Conservation (phyloP, 2,329 filamentous ascomycete genomes). For the Cladosporium sp. region DNA sequence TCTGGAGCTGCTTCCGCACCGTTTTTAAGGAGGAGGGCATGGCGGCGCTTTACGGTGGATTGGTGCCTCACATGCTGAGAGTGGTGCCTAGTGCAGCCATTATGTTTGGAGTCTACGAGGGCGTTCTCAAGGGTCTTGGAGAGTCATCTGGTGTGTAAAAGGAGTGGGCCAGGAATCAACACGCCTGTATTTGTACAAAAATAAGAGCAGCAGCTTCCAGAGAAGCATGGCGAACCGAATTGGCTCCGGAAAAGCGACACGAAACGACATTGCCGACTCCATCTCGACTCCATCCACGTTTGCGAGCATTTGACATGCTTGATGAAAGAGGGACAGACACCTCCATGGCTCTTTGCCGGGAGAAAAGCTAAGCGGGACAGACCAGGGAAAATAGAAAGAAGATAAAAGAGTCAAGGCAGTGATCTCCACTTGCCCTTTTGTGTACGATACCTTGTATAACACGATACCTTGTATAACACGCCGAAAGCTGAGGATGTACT, state of each 20-base stretch:
- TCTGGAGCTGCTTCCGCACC: conserved; percentile 82
- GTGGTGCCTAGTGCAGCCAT: conserved; percentile 91
- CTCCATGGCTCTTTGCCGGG: no score
- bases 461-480: neutral
- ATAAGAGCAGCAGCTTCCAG: neutral
- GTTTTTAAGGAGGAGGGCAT: conserved; percentile 88
- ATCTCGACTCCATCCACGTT: no score
- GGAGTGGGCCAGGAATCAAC: neutral
- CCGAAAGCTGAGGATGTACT: no score
- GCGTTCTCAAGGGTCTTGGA: conserved; percentile 45
- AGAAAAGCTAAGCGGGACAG: no score
- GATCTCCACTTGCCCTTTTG: conserved; percentile 4
- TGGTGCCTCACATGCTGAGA: conserved; percentile 86
- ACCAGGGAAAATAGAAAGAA: no score
- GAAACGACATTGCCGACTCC: no score
- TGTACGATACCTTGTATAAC: conserved; percentile 9
- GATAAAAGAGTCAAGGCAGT: neutral
- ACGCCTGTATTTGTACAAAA: neutral
- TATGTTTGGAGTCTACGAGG: conserved; percentile 84
- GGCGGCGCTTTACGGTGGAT: conserved; percentile 78
- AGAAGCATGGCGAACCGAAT: neutral
- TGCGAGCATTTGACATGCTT: no score
- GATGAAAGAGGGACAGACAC: no score
- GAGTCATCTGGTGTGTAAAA: conserved; percentile 38
- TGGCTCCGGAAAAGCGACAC: neutral